Percentiles rank a stretch among this genome's conserved stretches.
These are phyloP conservation scores for Hymenoscyphus fraxineus DNA, from an alignment of 2,329 filamentous ascomycete genomes.

Conservation along the genomic window DNA sequence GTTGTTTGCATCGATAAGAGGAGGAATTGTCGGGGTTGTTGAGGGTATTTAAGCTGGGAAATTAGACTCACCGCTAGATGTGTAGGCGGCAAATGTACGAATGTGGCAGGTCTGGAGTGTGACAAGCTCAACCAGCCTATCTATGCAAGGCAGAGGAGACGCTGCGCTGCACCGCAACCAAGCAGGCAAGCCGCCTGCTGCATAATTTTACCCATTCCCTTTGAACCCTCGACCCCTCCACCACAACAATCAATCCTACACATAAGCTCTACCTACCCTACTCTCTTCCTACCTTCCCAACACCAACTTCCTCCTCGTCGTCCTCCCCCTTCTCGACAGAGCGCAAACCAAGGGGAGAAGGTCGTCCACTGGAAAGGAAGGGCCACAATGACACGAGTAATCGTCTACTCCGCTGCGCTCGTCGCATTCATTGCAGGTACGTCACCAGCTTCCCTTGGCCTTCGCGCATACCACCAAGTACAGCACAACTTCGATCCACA, in stretches of 20 bases:
- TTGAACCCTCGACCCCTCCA: not conserved
- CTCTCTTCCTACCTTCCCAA: not conserved
- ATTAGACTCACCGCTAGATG: not conserved
- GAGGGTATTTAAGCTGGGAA: not conserved
- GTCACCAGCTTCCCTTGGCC: conserved; percentile 18
- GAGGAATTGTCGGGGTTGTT: not conserved
- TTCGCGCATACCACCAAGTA: conserved; percentile 9
- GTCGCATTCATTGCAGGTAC: conserved; percentile 43
- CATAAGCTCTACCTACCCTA: not conserved
- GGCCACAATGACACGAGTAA: conserved; percentile 41
- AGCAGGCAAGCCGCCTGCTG: too few relatives aligned
- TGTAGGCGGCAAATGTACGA: too few relatives aligned
- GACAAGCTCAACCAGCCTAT: not conserved
- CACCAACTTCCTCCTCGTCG: not conserved
- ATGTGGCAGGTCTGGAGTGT: conserved; percentile 1
- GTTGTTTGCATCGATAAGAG: not conserved
- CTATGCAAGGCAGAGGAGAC: not conserved
- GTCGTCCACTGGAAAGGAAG: conserved; percentile 14
- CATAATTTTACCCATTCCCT: not conserved
- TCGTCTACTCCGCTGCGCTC: conserved; percentile 41
- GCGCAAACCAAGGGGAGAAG: not conserved
- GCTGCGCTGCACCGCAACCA: too few relatives aligned
- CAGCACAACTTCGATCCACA: conserved; percentile 36
- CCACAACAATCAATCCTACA: not conserved
- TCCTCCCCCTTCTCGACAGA: not conserved